Conservation (phyloP, 2,329 filamentous ascomycete genomes). For the Tetracladium maxilliforme region DNA sequence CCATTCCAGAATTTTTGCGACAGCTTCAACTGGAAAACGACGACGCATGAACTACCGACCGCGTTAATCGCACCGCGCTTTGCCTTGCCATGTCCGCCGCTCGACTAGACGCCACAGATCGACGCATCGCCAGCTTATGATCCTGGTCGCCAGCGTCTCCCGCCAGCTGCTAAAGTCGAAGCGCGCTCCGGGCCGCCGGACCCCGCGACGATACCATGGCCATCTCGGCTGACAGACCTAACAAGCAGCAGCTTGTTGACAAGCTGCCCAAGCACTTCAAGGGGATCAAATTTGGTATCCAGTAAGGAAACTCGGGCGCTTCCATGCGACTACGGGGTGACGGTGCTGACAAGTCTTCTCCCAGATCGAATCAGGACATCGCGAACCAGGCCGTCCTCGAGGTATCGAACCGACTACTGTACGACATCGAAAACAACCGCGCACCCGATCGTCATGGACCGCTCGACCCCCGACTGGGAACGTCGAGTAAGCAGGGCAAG, state of each 20-base stretch:
- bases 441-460: constrained; percentile 69
- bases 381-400: constrained; percentile 91
- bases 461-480: constrained; percentile 70
- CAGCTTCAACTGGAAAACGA: too few species aligned
- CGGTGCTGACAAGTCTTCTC: constrained; percentile 8
- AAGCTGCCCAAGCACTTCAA: constrained; percentile 82
- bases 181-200: too few species aligned
- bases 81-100: too few species aligned
- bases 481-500: constrained; percentile 65
- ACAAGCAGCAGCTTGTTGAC: constrained; percentile 85
- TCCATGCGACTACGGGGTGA: constrained; percentile 1
- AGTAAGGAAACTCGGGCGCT: constrained; percentile 33
- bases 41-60: too few species aligned
- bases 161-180: too few species aligned
- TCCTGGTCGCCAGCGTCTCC: too few species aligned
- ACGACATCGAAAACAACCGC: constrained; percentile 73
- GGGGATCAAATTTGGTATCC: constrained; percentile 85
- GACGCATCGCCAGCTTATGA: too few species aligned
- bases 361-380: constrained; percentile 79
- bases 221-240: too few species aligned
- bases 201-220: too few species aligned
- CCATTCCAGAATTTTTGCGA: too few species aligned
- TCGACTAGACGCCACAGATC: too few species aligned
- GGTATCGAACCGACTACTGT: constrained; percentile 85
- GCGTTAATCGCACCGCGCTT: too few species aligned